These are phyloP conservation scores for Magnusiomyces fungicola DNA, from an alignment of 1,139 yeast species.

Conservation along the genomic window DNA sequence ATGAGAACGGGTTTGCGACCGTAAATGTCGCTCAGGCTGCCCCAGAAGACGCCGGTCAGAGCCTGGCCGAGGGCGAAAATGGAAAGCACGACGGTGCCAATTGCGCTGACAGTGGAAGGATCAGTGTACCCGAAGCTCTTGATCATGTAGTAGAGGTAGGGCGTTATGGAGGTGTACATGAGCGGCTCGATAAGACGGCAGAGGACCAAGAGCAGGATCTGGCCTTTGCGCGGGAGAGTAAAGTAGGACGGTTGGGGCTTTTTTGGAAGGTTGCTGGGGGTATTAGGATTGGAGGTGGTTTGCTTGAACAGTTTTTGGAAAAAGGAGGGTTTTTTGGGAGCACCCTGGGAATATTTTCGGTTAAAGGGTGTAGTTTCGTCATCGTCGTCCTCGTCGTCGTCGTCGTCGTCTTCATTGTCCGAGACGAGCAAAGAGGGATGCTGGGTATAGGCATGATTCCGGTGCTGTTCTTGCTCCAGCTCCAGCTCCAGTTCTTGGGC, in stretches of 20 bases:
- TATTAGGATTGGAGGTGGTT: background rate
- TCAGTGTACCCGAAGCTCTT: conserved; percentile 48
- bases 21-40: conserved; percentile 42
- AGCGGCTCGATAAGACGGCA: conserved; percentile 50
- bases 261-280: background rate
- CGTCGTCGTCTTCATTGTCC: no score
- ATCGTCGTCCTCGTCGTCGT: no score
- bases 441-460: no score
- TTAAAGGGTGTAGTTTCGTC: no score
- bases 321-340: no score
- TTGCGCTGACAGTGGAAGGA: conserved; percentile 44
- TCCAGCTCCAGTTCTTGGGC: no score
- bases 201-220: conserved; percentile 24
- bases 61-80: conserved; percentile 50
- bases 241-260: conserved; percentile 18
- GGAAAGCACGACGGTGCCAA: conserved; percentile 44
- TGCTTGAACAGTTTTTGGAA: no score
- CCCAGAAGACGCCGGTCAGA: conserved; percentile 51
- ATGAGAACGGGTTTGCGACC: conserved; percentile 50
- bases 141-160: conserved; percentile 57
- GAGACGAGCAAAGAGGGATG: no score
- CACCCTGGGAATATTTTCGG: no score
- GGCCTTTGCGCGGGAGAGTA: conserved; percentile 25
- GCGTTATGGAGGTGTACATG: conserved; percentile 53
- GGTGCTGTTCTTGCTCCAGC: no score